A percentile compares a stretch with the other conserved stretches of the same genome.
These are phyloP conservation scores for Cercospora zeina DNA, from an alignment of 2,329 filamentous ascomycete species.

Conservation along the genomic window DNA sequence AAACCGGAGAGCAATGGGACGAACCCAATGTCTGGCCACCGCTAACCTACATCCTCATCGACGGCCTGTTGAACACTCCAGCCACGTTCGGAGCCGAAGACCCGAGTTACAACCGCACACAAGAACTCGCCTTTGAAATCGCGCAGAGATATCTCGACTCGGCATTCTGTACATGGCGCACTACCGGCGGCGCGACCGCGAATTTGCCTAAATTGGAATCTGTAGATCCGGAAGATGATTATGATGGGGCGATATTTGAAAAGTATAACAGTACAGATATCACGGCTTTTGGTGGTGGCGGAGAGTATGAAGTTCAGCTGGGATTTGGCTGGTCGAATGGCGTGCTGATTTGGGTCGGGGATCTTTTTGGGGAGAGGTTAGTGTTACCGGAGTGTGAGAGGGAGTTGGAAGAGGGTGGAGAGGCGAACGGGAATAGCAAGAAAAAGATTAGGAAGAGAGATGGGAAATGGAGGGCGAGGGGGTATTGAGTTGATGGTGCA, in stretches of 20 bases:
- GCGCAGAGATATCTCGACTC: constrained; percentile 68
- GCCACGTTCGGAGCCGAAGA: constrained; percentile 57
- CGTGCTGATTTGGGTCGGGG: constrained; percentile 65
- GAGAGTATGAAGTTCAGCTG: constrained; percentile 69
- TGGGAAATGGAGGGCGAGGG: constrained; percentile 11
- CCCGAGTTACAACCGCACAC: constrained; percentile 56
- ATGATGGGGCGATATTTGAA: constrained; percentile 65
- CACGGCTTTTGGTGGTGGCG: constrained; percentile 63
- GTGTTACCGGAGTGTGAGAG: constrained; percentile 51
- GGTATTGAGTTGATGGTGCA: constrained; percentile 3
- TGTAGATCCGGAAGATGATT: constrained; percentile 41
- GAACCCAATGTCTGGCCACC: constrained; percentile 71
- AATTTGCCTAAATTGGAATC: constrained; percentile 55
- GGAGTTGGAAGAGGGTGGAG: constrained; percentile 15
- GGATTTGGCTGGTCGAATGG: constrained; percentile 72
- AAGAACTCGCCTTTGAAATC: constrained; percentile 58
- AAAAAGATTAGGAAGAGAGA: constrained; percentile 12
- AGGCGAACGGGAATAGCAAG: constrained; percentile 13
- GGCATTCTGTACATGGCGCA: constrained; percentile 69
- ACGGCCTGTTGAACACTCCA: constrained; percentile 61
- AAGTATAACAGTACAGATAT: constrained; percentile 64
- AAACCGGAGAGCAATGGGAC: constrained; percentile 67
- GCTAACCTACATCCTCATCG: constrained; percentile 64
- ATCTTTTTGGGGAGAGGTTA: constrained; percentile 60
- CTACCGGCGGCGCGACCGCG: constrained; percentile 63